Conservation (phyloP, 805 yeast species). For the baker's yeast (Saccharomyces cerevisiae) region DNA sequence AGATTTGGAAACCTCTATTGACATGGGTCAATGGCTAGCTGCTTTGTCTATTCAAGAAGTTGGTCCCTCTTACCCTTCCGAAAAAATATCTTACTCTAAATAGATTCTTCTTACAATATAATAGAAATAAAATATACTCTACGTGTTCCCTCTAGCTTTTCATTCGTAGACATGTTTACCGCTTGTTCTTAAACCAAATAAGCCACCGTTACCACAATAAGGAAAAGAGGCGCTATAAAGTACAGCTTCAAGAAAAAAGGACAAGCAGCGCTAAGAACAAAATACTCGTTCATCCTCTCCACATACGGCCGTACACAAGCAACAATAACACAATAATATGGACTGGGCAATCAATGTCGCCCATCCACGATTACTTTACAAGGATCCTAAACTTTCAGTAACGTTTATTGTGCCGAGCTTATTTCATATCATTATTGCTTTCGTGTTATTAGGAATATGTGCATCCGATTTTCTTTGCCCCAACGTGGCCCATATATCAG, state of each 20-base stretch:
- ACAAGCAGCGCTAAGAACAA: background rate
- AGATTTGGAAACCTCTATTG: conserved; percentile 51
- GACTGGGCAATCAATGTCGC: conserved; percentile 18
- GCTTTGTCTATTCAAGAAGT: conserved; percentile 81
- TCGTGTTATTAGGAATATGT: conserved; percentile 28
- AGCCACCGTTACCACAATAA: background rate
- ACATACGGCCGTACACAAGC: background rate
- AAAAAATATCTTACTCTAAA: conserved; percentile 34
- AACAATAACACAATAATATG: conserved; percentile 6
- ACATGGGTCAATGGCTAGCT: conserved; percentile 96
- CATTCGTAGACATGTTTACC: too few relatives aligned
- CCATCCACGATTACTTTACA: conserved; percentile 24
- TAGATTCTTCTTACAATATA: background rate
- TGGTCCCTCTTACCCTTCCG: conserved; percentile 90
- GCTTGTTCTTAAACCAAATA: background rate
- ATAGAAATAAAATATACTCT: background rate
- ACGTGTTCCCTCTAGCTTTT: too few relatives aligned
- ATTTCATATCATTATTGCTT: conserved; percentile 21
- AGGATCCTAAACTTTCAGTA: conserved; percentile 13
- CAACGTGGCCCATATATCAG: conserved; percentile 28
- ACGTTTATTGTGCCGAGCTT: conserved; percentile 20
- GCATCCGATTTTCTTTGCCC: conserved; percentile 32
- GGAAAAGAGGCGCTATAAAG: background rate
- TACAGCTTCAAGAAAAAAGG: background rate
- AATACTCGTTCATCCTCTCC: background rate